Evolutionary conservation across 768 basidiomycete species (phyloP).

Genomic region (Leucocoprinus birnbaumii): DNA sequence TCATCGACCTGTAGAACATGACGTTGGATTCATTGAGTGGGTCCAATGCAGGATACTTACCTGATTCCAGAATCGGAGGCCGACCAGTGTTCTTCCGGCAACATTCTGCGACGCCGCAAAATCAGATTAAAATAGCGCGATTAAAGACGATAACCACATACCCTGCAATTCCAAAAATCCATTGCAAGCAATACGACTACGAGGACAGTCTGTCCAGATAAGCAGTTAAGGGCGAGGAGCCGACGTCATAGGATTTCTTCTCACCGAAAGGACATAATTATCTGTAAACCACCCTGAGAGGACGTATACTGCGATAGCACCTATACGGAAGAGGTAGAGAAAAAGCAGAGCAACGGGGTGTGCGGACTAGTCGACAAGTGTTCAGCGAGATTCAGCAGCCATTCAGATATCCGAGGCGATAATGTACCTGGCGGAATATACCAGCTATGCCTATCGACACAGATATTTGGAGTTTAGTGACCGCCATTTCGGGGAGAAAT

Average conservation of each 20-base stretch:
- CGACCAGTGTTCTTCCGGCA: constrained; percentile 89
- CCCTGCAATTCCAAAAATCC: constrained; percentile 99
- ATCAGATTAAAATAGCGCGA: neutral
- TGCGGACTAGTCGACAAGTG: constrained; percentile 52
- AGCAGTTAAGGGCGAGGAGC: neutral
- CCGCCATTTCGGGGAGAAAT: neutral
- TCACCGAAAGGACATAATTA: constrained; percentile 90
- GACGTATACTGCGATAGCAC: constrained; percentile 90
- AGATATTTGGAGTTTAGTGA: constrained; percentile 7
- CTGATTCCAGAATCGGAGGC: constrained; percentile 97
- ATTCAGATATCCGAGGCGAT: constrained; percentile 4
- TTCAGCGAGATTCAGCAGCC: constrained; percentile 10
- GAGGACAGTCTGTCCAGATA: constrained; percentile 57
- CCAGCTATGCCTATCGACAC: constrained; percentile 56
- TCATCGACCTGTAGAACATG: constrained; percentile 71
- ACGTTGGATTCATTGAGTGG: neutral
- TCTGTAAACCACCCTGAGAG: constrained; percentile 88
- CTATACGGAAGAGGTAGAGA: constrained; percentile 83
- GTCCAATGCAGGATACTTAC: constrained; percentile 26
- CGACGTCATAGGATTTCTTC: constrained; percentile 24
- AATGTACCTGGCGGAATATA: constrained; percentile 76
- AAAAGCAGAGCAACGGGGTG: constrained; percentile 84
- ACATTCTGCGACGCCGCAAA: constrained; percentile 62
- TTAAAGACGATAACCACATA: constrained; percentile 29
- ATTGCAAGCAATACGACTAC: constrained; percentile 93